phyloP scores from a whole-genome alignment of 306 rosid species.

The Prunus salicina region DNA sequence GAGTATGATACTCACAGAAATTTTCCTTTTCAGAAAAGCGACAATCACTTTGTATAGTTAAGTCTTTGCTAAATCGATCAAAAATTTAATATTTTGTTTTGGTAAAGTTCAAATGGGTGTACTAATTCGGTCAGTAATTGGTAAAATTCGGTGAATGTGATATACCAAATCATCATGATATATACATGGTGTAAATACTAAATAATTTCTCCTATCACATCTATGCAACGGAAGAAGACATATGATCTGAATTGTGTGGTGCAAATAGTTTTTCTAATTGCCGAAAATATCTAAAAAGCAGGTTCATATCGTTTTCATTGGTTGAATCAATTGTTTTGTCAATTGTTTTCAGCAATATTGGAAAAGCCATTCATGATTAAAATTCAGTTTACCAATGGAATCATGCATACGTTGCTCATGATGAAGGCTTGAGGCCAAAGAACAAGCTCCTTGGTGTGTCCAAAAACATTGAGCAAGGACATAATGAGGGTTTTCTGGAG shows the following conservation, averaged over 20 bases:
- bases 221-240: too few relatives aligned
- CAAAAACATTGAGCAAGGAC: not conserved
- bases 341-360: not conserved
- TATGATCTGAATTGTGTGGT: too few relatives aligned
- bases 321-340: not conserved
- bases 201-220: too few relatives aligned
- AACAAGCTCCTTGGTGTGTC: constrained; percentile 11
- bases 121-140: too few relatives aligned
- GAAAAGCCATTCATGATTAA: not conserved
- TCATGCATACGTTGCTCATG: constrained; percentile 21
- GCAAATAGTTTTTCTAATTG: not conserved
- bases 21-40: too few relatives aligned
- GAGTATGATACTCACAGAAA: too few relatives aligned
- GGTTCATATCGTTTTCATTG: not conserved
- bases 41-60: too few relatives aligned
- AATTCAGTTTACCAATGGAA: not conserved
- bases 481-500: constrained; percentile 18
- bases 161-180: too few relatives aligned
- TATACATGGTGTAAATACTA: too few relatives aligned
- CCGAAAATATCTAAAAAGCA: not conserved
- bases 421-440: constrained; percentile 36
- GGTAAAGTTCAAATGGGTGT: too few relatives aligned
- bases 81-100: too few relatives aligned
- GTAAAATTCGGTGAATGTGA: too few relatives aligned
- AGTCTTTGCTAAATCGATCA: not conserved